Percentiles rank a stretch among this genome's conserved stretches.
These are phyloP conservation scores for Diatrype stigma DNA, from an alignment of 2,329 filamentous ascomycete genomes.

Conservation along the genomic window DNA sequence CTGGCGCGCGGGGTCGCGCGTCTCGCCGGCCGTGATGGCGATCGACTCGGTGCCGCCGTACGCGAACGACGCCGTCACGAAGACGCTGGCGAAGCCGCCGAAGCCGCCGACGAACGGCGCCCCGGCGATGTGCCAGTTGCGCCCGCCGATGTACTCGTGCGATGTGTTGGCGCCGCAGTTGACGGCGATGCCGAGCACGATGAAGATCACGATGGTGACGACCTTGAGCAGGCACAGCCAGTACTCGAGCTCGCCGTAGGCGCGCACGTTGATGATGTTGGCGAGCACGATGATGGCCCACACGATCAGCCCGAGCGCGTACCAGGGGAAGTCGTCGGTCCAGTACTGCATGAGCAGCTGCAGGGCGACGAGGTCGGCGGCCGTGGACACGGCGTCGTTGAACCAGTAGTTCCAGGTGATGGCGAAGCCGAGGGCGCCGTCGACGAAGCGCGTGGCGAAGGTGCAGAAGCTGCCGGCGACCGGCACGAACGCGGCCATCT, in stretches of 20 bases:
- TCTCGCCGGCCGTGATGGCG: slow-evolving; percentile 63
- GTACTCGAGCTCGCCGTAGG: slow-evolving; percentile 55
- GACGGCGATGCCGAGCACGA: slow-evolving; percentile 58
- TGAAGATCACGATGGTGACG: slow-evolving; percentile 54
- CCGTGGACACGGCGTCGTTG: slow-evolving; percentile 59
- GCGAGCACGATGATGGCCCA: slow-evolving; percentile 49
- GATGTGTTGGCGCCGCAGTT: slow-evolving; percentile 53
- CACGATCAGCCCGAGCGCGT: slow-evolving; percentile 60
- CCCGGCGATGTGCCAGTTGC: slow-evolving; percentile 54
- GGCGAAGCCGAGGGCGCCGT: slow-evolving; percentile 51
- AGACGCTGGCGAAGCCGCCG: slow-evolving; percentile 62
- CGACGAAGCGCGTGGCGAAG: slow-evolving; percentile 50
- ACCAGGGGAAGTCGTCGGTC: slow-evolving; percentile 59
- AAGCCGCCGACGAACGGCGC: slow-evolving; percentile 63
- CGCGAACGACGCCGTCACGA: slow-evolving; percentile 59
- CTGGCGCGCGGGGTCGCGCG: slow-evolving; percentile 56
- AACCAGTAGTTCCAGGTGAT: slow-evolving; percentile 62
- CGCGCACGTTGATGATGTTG: slow-evolving; percentile 48
- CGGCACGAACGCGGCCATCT: slow-evolving; percentile 56
- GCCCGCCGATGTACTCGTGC: slow-evolving; percentile 53
- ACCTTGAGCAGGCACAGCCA: slow-evolving; percentile 54
- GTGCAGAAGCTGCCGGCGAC: slow-evolving; percentile 52
- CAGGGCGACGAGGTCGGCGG: slow-evolving; percentile 56
- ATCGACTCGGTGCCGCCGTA: slow-evolving; percentile 62
- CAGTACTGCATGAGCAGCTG: slow-evolving; percentile 59